A percentile compares a stretch with the other conserved stretches of the same genome.
Conservation (phyloP, 768 basidiomycete genomes). For the Tubosaeta sp. region DNA sequence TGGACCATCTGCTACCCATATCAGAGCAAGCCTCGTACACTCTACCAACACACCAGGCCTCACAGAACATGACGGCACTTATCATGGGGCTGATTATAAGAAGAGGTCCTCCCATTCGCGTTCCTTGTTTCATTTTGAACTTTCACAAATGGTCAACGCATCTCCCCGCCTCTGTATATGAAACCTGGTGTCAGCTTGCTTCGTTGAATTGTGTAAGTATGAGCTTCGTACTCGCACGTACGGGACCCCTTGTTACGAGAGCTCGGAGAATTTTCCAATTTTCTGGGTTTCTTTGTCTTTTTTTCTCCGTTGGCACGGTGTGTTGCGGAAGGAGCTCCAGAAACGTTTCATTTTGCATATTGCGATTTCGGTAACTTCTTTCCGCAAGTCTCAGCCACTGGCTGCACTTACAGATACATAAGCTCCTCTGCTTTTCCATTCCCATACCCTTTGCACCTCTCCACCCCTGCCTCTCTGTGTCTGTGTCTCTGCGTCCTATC, state of each 20-base stretch:
- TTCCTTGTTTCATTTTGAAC: background rate
- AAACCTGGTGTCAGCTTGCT: background rate
- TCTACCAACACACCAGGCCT: background rate
- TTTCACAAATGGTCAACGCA: background rate
- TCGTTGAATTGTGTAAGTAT: background rate
- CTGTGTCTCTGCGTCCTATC: background rate
- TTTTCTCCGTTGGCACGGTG: background rate
- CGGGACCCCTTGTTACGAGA: constrained; percentile 12
- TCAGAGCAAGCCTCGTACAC: too few relatives aligned
- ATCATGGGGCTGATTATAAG: background rate
- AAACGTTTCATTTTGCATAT: background rate
- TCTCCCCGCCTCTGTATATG: background rate
- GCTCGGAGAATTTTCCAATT: constrained; percentile 1
- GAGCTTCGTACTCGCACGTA: constrained; percentile 1
- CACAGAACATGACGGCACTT: background rate
- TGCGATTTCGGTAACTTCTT: constrained; percentile 3
- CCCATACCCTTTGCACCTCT: background rate
- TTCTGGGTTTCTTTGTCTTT: background rate
- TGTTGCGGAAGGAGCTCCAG: background rate
- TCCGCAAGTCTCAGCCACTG: constrained; percentile 22
- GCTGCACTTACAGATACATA: constrained; percentile 19
- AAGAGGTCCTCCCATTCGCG: too few relatives aligned
- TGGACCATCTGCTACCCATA: background rate
- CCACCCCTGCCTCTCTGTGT: background rate
- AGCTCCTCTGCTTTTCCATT: background rate